Evolutionary conservation across 306 rosid genomes (phyloP).

Genomic region (Mucuna pruriens): DNA sequence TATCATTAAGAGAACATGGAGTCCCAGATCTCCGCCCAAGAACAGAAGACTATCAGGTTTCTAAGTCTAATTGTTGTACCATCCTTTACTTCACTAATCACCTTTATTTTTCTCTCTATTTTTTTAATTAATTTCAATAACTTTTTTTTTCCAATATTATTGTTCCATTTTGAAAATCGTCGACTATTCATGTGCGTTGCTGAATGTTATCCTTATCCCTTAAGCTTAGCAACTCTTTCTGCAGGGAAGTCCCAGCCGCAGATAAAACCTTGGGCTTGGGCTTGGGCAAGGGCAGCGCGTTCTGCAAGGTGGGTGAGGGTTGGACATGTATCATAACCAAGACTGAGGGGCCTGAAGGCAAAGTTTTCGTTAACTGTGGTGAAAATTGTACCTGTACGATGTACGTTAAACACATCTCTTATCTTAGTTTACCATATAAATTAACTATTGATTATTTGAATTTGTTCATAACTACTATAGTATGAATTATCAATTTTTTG

Average conservation of each 20-base stretch:
- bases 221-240: background rate
- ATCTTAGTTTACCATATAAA: too few relatives aligned
- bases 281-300: constrained; percentile 20
- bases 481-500: background rate
- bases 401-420: constrained; percentile 23
- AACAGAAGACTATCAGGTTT: constrained; percentile 33
- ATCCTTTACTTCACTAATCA: background rate
- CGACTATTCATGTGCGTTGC: background rate
- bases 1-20: constrained; percentile 38
- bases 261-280: constrained; percentile 32
- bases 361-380: constrained; percentile 51
- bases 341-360: constrained; percentile 56
- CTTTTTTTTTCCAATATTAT: background rate
- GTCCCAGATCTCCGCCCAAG: constrained; percentile 23
- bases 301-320: constrained; percentile 47
- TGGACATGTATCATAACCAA: constrained; percentile 57
- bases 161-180: background rate
- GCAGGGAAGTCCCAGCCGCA: constrained; percentile 26
- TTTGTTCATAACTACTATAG: background rate
- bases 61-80: background rate
- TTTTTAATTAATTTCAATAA: background rate
- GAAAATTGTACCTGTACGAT: constrained; percentile 47
- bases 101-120: background rate
- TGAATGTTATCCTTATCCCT: too few relatives aligned
- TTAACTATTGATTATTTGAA: background rate